phyloP scores from a whole-genome alignment of 768 basidiomycete species.

The Chalciporus pseudorubinellus region DNA sequence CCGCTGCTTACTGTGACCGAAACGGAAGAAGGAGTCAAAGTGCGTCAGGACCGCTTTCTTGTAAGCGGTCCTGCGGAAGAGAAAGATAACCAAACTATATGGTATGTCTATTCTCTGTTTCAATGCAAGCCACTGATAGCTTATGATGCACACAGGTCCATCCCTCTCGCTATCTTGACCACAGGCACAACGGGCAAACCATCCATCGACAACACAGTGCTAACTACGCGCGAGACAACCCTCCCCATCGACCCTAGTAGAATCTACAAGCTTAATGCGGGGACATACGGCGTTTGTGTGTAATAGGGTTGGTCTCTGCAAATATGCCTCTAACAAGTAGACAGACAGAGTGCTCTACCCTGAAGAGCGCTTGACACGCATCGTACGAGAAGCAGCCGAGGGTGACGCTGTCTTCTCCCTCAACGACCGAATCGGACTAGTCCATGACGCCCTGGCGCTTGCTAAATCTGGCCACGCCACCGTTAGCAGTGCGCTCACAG shows the following conservation, averaged over 20 bases:
- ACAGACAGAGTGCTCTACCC: slow-evolving; percentile 77
- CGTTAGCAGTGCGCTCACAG: slow-evolving; percentile 71
- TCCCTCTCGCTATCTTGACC: slow-evolving; percentile 75
- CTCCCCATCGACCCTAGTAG: slow-evolving; percentile 72
- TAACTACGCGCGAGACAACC: slow-evolving; percentile 66
- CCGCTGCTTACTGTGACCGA: slow-evolving; percentile 89
- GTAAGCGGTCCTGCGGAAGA: slow-evolving; percentile 76
- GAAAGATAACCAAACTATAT: slow-evolving; percentile 85
- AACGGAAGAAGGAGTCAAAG: slow-evolving; percentile 60
- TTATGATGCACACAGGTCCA: slow-evolving; percentile 49
- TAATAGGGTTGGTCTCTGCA: no score
- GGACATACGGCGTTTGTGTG: slow-evolving; percentile 74
- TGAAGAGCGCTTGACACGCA: slow-evolving; percentile 70
- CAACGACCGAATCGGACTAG: slow-evolving; percentile 86
- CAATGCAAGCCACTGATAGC: not conserved
- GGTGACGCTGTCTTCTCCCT: slow-evolving; percentile 63
- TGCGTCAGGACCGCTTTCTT: slow-evolving; percentile 93
- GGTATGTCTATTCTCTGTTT: slow-evolving; percentile 42
- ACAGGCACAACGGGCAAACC: slow-evolving; percentile 55
- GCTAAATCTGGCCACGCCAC: slow-evolving; percentile 79
- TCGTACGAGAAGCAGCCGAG: slow-evolving; percentile 78
- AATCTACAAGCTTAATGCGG: slow-evolving; percentile 88
- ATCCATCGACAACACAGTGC: slow-evolving; percentile 54
- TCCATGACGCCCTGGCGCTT: slow-evolving; percentile 78
- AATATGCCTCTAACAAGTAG: no score